Base-by-base conservation (phyloP, 768 basidiomycete species). In the Boletus huronensis region DNA sequence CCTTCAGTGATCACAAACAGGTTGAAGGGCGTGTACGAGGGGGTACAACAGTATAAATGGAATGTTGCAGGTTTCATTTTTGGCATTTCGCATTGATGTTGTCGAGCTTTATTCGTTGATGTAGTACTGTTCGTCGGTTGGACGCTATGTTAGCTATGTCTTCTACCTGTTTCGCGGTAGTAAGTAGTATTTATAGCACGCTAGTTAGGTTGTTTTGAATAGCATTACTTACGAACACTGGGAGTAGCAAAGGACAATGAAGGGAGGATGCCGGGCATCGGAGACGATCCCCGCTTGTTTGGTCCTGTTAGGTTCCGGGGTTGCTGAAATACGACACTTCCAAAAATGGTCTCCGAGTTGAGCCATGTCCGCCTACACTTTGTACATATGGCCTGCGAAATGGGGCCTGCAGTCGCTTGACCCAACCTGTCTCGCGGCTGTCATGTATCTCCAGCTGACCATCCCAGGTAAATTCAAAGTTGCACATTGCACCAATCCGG, bases 301-400 rank as follows among this genome's bases (percentile, higher is more conserved):
- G 45, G 46, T 25, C 46, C 16, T 70, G 48, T 66, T 66, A 53
- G 41, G 43, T 57, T 57, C 38, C 32, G 46, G 52, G 38, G 50
- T 35, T 46, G 13, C 21, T 41, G 53, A n/a, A 46, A 51, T 32
- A 49, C 49, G n/a, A 40, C 55, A 35, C 40, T 26, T 41, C 49
- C 42, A 28, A 38, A 52, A 48, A 44, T 25, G 41, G 50, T 42
- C 23, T 48, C 34, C 50, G 26, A 46, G 17, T 40, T 35, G 19
- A 14, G 2, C n/a, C 53, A 64, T 70, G 68, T 60, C 64, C 23
- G 32, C 55, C 6, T 70, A 60, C 52, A 52, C 47, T 13, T 72
- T 92, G 19, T 75, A 90, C 68, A 72, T 91, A 53, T 91, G 87
- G 87, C 87, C 90, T 1, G 75, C 76, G 5, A 74, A 76, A 65